A percentile compares a stretch with the other conserved stretches of the same genome.
These are phyloP conservation scores for Erucastrum elatum DNA, from an alignment of 345 rosid genomes.

Conservation along the genomic window DNA sequence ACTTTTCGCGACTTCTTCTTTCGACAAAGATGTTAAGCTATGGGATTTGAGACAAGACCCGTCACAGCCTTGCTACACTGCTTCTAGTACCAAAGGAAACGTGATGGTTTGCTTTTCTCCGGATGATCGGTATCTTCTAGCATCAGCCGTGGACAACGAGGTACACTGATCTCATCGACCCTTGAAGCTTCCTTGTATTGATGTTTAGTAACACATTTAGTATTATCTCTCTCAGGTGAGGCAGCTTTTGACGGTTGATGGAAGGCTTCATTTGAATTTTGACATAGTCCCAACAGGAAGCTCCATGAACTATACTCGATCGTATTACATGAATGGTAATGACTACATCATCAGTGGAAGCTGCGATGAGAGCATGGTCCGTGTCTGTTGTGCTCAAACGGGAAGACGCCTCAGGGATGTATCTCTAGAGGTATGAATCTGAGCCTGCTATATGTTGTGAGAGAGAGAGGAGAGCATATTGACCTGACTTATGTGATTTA, in stretches of 20 bases:
- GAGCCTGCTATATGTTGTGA: neutral
- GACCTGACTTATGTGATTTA: constrained; percentile 9
- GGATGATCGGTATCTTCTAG: constrained; percentile 93
- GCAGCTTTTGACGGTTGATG: constrained; percentile 89
- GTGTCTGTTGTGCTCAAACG: constrained; percentile 94
- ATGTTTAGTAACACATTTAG: neutral
- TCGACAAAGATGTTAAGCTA: constrained; percentile 82
- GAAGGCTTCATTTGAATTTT: constrained; percentile 74
- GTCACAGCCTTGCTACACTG: constrained; percentile 70
- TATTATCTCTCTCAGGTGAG: constrained; percentile 61
- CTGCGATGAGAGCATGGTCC: constrained; percentile 84
- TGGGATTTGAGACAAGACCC: constrained; percentile 96
- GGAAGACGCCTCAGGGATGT: constrained; percentile 95
- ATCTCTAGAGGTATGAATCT: constrained; percentile 68
- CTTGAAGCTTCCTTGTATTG: neutral
- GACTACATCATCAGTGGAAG: constrained; percentile 93
- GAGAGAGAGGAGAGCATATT: neutral
- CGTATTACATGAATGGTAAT: constrained; percentile 92
- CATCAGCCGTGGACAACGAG: constrained; percentile 97
- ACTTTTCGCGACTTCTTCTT: constrained; percentile 91
- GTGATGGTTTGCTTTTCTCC: constrained; percentile 99
- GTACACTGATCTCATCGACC: constrained; percentile 40
- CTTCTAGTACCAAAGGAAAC: constrained; percentile 80
- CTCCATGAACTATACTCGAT: constrained; percentile 85
- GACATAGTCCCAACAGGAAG: constrained; percentile 74